A percentile compares a stretch with the other conserved stretches of the same genome.
Conservation (phyloP, 192 early-diverging fungal genomes). For the Coemansia sp. region DNA sequence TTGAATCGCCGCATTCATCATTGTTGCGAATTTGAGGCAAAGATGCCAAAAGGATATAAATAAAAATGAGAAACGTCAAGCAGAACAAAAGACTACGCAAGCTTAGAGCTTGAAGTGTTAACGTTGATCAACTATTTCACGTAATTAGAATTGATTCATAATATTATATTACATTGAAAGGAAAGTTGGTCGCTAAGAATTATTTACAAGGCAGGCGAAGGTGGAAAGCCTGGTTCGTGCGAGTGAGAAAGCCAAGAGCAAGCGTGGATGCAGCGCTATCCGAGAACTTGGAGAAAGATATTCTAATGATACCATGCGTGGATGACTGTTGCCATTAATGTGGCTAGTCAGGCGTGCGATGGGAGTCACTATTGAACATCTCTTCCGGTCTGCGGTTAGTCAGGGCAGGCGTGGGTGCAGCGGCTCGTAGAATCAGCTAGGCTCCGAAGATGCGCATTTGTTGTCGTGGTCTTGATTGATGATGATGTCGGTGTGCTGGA, state of each 20-base stretch:
- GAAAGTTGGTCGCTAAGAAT: too few species aligned
- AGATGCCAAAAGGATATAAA: background rate
- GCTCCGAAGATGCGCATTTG: too few species aligned
- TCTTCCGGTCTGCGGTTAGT: slow-evolving; percentile 18
- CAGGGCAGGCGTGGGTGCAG: slow-evolving; percentile 24
- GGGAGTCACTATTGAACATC: slow-evolving; percentile 1
- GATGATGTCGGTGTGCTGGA: too few species aligned
- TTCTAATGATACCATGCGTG: slow-evolving; percentile 5
- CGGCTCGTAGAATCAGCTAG: background rate
- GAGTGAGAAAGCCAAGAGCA: background rate
- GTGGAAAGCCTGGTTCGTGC: too few species aligned
- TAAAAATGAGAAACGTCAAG: background rate
- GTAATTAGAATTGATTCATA: too few species aligned
- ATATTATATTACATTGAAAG: too few species aligned
- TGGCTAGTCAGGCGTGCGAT: slow-evolving; percentile 2
- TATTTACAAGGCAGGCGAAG: too few species aligned
- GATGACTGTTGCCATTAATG: slow-evolving; percentile 4
- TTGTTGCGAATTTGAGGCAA: slow-evolving; percentile 11
- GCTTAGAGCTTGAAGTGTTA: too few species aligned
- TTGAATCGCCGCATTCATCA: slow-evolving; percentile 52
- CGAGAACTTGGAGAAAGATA: slow-evolving; percentile 10
- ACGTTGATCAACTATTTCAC: too few species aligned
- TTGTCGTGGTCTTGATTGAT: too few species aligned
- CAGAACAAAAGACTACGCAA: background rate
- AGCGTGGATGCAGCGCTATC: slow-evolving; percentile 13